These are phyloP conservation scores for grape (Vitis vinifera) DNA, from an alignment of 164 flowering plant species.

Conservation along the genomic window DNA sequence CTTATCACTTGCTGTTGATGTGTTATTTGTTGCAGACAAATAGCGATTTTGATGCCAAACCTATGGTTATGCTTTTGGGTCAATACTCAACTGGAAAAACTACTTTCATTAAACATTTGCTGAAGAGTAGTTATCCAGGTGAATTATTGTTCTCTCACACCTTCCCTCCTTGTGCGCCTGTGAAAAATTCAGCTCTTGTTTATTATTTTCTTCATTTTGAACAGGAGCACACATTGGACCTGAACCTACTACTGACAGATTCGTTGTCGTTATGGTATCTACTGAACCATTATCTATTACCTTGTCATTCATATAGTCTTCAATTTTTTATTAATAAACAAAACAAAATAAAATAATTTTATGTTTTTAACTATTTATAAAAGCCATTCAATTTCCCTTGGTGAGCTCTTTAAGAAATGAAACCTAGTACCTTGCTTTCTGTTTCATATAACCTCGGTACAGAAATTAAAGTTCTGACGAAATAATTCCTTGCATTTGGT, in stretches of 20 bases:
- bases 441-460: neutral
- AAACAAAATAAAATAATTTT: too few relatives aligned
- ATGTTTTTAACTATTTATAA: neutral
- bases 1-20: neutral
- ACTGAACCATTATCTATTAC: neutral
- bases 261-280: slow-evolving; percentile 92
- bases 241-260: slow-evolving; percentile 96
- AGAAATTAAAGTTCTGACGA: neutral
- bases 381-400: neutral
- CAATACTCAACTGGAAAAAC: slow-evolving; percentile 99
- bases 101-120: slow-evolving; percentile 93
- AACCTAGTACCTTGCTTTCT: neutral
- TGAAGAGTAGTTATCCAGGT: slow-evolving; percentile 83
- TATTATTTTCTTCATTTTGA: slow-evolving; percentile 8
- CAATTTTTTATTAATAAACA: too few relatives aligned
- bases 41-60: slow-evolving; percentile 97
- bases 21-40: slow-evolving; percentile 51
- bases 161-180: neutral
- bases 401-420: too few relatives aligned
- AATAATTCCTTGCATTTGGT: neutral
- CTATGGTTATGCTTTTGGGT: slow-evolving; percentile 99
- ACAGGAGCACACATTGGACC: slow-evolving; percentile 98
- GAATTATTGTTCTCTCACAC: slow-evolving; percentile 15
- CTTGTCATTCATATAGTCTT: neutral
- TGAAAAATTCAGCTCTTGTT: neutral